A percentile compares a stretch with the other conserved stretches of the same genome.
These are phyloP conservation scores for Aeschynomene evenia DNA, from an alignment of 306 rosid species.

Conservation along the genomic window DNA sequence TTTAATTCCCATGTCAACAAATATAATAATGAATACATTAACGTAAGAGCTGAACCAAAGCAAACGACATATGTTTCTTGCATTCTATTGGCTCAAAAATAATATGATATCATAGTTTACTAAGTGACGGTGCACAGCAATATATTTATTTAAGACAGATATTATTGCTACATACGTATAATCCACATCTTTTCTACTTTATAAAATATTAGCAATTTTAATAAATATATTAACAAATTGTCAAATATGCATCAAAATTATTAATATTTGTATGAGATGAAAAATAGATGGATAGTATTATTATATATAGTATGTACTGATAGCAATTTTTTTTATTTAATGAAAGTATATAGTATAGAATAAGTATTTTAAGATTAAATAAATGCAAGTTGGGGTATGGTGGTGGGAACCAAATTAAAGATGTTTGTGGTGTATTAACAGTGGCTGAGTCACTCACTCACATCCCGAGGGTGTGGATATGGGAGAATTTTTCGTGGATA, in stretches of 20 bases:
- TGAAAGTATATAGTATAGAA: too few species aligned
- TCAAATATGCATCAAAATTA: too few species aligned
- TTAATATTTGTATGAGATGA: too few species aligned
- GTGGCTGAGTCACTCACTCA: conserved; percentile 10
- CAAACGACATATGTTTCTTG: neutral
- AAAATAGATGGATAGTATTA: too few species aligned
- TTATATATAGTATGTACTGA: too few species aligned
- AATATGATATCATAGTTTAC: neutral
- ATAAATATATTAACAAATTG: too few species aligned
- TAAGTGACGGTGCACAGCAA: neutral
- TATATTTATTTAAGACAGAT: too few species aligned
- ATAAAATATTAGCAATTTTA: too few species aligned
- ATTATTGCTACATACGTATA: too few species aligned
- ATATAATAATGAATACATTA: conserved; percentile 7
- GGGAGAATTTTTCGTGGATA: neutral
- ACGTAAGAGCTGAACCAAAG: neutral
- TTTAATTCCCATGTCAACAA: neutral
- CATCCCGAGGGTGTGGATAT: neutral
- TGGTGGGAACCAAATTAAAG: conserved; percentile 3
- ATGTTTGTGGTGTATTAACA: conserved; percentile 8
- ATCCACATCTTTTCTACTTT: too few species aligned
- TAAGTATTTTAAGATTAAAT: neutral
- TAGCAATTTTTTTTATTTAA: too few species aligned
- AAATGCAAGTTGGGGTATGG: neutral
- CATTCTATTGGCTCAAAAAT: neutral